Conservation (phyloP, 1,284 basidiomycete species). For the Cryptococcus maquisensis region DNA sequence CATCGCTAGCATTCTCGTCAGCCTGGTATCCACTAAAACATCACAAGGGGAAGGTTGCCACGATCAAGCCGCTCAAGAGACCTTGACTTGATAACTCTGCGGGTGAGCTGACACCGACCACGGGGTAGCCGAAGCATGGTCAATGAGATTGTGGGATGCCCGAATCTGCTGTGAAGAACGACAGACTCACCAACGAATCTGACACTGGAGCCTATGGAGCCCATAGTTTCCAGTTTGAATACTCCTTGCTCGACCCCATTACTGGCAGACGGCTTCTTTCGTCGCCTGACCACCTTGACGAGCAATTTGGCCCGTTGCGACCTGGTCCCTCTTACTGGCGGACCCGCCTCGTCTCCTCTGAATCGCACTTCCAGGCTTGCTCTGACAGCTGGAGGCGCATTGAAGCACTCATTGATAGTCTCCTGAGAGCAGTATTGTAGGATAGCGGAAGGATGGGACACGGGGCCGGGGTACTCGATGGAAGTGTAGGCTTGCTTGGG, state of each 20-base stretch:
- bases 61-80: too few relatives aligned
- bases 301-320: conserved; percentile 71
- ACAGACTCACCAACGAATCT: conserved; percentile 13
- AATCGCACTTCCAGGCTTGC: conserved; percentile 70
- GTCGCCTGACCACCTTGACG: conserved; percentile 63
- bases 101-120: too few relatives aligned
- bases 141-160: too few relatives aligned
- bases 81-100: too few relatives aligned
- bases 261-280: conserved; percentile 41
- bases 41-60: not conserved
- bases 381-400: conserved; percentile 40
- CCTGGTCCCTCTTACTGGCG: conserved; percentile 75
- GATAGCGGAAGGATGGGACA: conserved; percentile 57
- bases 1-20: conserved; percentile 62
- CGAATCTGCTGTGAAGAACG: too few relatives aligned
- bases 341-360: conserved; percentile 65
- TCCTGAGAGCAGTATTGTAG: conserved; percentile 64
- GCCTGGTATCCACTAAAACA: not conserved
- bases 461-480: conserved; percentile 85
- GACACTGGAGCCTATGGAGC: conserved; percentile 61
- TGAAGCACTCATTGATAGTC: conserved; percentile 68
- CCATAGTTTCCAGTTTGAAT: conserved; percentile 72
- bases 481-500: conserved; percentile 66
- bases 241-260: conserved; percentile 54
- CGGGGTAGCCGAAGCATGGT: too few relatives aligned